A percentile compares a stretch with the other conserved stretches of the same genome.
These are phyloP conservation scores for Maudiozyma humilis DNA, from an alignment of 1,139 yeast genomes.

Conservation along the genomic window DNA sequence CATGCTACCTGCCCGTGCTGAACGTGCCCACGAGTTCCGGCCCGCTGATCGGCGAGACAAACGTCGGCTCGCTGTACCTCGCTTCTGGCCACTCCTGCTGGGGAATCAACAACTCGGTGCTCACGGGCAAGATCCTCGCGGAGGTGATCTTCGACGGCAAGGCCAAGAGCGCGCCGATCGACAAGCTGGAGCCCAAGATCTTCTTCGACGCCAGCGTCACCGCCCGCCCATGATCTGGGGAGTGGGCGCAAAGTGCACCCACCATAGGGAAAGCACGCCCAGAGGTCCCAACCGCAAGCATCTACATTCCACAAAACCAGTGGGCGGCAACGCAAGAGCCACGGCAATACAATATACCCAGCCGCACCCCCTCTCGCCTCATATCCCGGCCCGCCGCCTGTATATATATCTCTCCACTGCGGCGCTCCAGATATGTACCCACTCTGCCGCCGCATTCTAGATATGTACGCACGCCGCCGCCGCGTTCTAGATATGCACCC, in stretches of 20 bases:
- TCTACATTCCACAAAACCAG: not conserved
- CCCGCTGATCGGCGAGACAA: constrained; percentile 89
- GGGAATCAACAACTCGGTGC: constrained; percentile 98
- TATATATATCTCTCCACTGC: no score
- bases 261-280: not conserved
- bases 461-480: no score
- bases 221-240: not conserved
- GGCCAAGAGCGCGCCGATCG: constrained; percentile 66
- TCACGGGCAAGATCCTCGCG: constrained; percentile 86
- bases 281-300: not conserved
- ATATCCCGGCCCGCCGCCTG: no score
- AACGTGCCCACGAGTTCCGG: constrained; percentile 90
- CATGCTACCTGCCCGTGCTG: constrained; percentile 90
- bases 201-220: constrained; percentile 61
- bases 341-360: no score
- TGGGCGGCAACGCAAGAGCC: no score
- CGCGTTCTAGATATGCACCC: no score
- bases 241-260: not conserved
- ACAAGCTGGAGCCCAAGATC: constrained; percentile 74
- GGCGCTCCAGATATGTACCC: no score
- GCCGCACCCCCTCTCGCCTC: no score
- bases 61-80: constrained; percentile 64
- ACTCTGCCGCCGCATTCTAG: no score
- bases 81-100: constrained; percentile 97
- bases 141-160: constrained; percentile 84